These are phyloP conservation scores for Chenopodium quinoa DNA, from an alignment of 148 eudicot species.

Conservation along the genomic window DNA sequence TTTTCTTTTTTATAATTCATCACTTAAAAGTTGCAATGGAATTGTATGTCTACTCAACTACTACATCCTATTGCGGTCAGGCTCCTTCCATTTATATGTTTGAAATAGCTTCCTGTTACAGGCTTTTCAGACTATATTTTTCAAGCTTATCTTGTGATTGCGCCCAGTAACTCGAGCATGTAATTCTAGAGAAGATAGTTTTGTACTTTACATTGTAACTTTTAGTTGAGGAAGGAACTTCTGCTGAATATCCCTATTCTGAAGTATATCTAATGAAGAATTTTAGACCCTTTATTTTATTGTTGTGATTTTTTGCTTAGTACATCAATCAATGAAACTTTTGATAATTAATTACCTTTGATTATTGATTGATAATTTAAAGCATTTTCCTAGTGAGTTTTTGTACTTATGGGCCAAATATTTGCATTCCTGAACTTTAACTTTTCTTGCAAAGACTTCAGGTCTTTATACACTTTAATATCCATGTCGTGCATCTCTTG, in stretches of 20 bases:
- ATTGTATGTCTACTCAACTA: not conserved
- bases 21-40: not conserved
- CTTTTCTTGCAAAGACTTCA: not conserved
- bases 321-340: not conserved
- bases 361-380: not conserved
- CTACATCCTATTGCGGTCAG: not conserved
- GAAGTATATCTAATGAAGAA: not conserved
- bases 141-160: not conserved
- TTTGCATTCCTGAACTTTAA: not conserved
- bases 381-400: not conserved
- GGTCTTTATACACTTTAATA: not conserved
- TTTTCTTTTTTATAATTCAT: no score
- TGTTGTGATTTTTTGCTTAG: not conserved
- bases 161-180: not conserved
- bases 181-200: not conserved
- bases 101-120: not conserved
- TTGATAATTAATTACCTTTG: not conserved
- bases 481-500: not conserved
- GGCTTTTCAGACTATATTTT: not conserved
- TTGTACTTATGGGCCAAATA: not conserved
- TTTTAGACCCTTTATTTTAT: not conserved
- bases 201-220: not conserved
- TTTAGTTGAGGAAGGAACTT: not conserved
- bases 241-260: not conserved
- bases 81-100: not conserved